Evolutionary conservation across 2,329 filamentous ascomycete species (phyloP).

Genomic region (Pseudogymnoascus sp.): DNA sequence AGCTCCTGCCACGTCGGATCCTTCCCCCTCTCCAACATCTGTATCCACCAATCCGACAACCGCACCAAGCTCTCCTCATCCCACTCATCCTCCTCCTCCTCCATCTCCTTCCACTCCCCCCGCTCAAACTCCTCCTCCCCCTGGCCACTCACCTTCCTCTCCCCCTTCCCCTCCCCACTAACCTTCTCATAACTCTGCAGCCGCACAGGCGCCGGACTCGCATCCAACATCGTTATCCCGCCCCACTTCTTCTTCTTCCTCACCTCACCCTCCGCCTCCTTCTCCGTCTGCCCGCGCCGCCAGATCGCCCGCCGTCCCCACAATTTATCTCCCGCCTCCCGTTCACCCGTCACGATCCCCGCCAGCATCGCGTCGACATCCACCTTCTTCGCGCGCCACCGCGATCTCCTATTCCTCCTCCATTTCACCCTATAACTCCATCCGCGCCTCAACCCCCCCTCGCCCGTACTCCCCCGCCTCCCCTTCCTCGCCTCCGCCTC

Average conservation of each 20-base stretch:
- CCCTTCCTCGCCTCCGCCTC: no score
- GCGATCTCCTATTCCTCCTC: background rate
- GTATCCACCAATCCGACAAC: constrained; percentile 1
- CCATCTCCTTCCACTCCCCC: background rate
- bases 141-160: background rate
- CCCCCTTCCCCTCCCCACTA: background rate
- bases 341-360: background rate
- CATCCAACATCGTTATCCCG: background rate
- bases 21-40: background rate
- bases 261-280: background rate
- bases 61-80: background rate
- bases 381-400: background rate
- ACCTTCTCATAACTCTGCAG: background rate
- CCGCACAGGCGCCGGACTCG: background rate
- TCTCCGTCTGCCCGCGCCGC: background rate
- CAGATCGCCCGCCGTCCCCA: background rate
- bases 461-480: no score
- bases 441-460: background rate
- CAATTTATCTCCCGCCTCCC: background rate
- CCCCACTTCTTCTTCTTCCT: background rate
- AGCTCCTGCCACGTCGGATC: background rate
- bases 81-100: background rate
- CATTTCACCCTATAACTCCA: background rate
- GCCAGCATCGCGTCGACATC: background rate
- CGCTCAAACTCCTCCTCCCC: background rate